Evolutionary conservation across 148 eudicot genomes (phyloP), one percentile per base, ranked within the genome.

Genomic region (Tetragonia tetragonoides): DNA sequence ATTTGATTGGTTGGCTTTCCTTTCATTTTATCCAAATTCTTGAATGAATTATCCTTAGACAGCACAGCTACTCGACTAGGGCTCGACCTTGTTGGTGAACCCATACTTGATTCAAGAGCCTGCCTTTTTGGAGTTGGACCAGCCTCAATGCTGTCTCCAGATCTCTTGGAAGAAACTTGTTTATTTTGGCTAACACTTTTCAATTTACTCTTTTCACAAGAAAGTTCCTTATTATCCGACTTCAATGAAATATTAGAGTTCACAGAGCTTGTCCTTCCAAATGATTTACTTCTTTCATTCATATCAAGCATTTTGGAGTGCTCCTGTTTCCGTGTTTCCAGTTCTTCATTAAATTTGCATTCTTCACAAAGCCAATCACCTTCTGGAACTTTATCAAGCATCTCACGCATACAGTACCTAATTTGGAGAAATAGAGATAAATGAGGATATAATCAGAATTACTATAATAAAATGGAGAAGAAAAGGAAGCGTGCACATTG

Each of bases 361-460:
- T 95, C 99, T 86, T 95, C 99, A 84, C 99, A 95, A 65, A 93
- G 73, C 99, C 99, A 95, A 79, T 93, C 95, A 77, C 91, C 93
- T 81, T 88, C 93, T 7, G 99, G 99, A 80, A 93, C 90, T 81
- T 89, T 85, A 75, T 82, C 84, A 77, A 87, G 76, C 89, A 72
- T 90, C 79, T 86, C 90, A 73, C 85, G 89, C 99, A 95, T 95
- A 85, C 99, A 95, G 80, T 95, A 95, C 57, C 99, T 95, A 84
- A 76, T 54, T 54, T 44, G 41, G 49, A 72, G 16, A 65, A 81
- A 78, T 28, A 37, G 47, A 81, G 75, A 78, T 16, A 68, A 40
- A 74, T 49, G 40, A 75, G 7, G 46, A 79, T 54, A 68, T 70
- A 67, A 38, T 28, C 53, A 63, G 28, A 51, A 72, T 24, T 34